Evolutionary conservation across 306 rosid species (phyloP), one percentile per base, ranked within the genome.

Genomic region (Psophocarpus tetragonolobus): DNA sequence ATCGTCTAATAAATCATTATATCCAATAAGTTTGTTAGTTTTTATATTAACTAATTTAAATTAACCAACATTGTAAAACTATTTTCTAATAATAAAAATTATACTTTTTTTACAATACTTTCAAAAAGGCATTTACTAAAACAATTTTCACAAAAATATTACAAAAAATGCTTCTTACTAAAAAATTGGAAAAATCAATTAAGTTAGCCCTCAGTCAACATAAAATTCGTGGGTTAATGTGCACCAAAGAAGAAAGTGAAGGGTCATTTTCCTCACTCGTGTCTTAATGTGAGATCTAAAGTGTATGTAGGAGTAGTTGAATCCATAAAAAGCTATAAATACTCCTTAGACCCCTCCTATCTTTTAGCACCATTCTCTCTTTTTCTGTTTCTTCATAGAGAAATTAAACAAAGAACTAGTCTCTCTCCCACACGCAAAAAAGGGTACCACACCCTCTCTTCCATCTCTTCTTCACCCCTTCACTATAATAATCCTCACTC

Each of bases 331-430:
- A 3, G 23, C 65, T 73, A 78, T 73, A 83, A 83, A 78, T 78
- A 78, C 24, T 6, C 50, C 12, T 24, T 8, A 50, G 29, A 3
- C 5, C 54, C 36, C 36, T 61, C 73, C 80, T 14, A 13, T 6
- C 1, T 21, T 6, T 2, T 83, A 44, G 86, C 86, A 63, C 77
- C 44, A 63, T 71, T 69, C 60, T 17, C 76, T 71, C 29, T 51
- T 13, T 21, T 13, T 20, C 26, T 48, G 56, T 50, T 69, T 50
- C 67, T 8, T 35, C 54, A 30, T 6, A 26, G 36, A 69, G 38
- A 42, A 42, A n/a, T n/a, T n/a, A 68, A 39, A 82, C 24, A 74
- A 70, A 73, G 88, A 83, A 78, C 77, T 48, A 10, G 77, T 86
- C 88, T 71, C 81, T 63, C 3, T 23, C 27, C 44, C 51, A 24